Conservation (phyloP, 306 rosid species). For the Canavalia ensiformis region DNA sequence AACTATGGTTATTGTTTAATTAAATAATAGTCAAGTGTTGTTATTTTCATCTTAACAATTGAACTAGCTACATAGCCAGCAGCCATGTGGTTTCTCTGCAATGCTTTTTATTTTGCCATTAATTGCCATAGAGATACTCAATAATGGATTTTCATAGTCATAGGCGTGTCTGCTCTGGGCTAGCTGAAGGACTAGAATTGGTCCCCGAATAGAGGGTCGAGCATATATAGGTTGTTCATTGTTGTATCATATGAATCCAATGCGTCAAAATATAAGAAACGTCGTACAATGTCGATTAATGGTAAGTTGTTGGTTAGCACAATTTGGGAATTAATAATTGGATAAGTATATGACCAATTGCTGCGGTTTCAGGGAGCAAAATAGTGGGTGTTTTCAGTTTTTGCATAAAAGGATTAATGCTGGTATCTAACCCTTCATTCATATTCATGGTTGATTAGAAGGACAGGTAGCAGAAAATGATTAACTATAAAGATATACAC, state of each 20-base stretch:
- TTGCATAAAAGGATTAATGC: conserved; percentile 36
- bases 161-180: neutral
- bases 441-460: conserved; percentile 33
- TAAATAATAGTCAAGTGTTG: conserved; percentile 13
- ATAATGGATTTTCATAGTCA: conserved; percentile 45
- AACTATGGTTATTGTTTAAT: conserved; percentile 14
- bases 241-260: neutral
- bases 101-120: conserved; percentile 28
- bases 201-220: conserved; percentile 54
- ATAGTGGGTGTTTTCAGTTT: conserved; percentile 28
- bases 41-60: conserved; percentile 20
- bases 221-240: conserved; percentile 15
- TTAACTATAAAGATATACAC: neutral
- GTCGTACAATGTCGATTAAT: conserved; percentile 24
- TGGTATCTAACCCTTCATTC: conserved; percentile 42
- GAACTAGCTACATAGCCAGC: neutral
- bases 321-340: conserved; percentile 43
- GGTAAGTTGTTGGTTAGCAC: conserved; percentile 46
- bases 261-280: conserved; percentile 32
- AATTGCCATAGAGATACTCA: conserved; percentile 23
- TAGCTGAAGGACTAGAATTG: conserved; percentile 32
- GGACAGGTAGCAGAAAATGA: conserved; percentile 3
- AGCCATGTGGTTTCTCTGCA: conserved; percentile 28
- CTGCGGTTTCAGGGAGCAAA: conserved; percentile 52
- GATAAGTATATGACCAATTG: conserved; percentile 27